phyloP scores from a whole-genome alignment of 768 basidiomycete species.

The Rhodotorula diobovata region DNA sequence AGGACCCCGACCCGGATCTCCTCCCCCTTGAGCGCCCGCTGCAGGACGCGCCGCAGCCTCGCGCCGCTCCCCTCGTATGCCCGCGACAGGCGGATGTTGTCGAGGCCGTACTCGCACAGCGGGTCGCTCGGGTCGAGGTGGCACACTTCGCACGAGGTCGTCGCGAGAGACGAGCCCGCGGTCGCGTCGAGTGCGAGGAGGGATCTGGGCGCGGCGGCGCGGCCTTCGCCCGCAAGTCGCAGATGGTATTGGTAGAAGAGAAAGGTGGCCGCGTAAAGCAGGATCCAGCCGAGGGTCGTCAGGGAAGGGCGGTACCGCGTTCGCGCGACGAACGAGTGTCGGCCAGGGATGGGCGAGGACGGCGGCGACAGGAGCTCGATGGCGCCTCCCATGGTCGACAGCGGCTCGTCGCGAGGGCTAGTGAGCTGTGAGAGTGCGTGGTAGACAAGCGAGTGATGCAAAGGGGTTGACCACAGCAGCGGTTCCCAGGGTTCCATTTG shows the following conservation, averaged over 20 bases:
- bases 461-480: no score
- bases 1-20: constrained; percentile 35
- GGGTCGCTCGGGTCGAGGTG: constrained; percentile 23
- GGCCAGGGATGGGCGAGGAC: neutral
- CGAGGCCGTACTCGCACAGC: constrained; percentile 38
- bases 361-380: neutral
- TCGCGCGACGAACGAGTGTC: neutral
- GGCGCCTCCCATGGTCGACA: neutral
- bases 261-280: neutral
- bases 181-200: neutral
- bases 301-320: neutral
- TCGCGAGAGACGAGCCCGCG: neutral
- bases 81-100: constrained; percentile 33
- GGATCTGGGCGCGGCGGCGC: neutral
- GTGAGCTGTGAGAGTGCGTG: neutral
- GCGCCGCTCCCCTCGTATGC: constrained; percentile 39
- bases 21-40: constrained; percentile 39
- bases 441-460: neutral
- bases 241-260: neutral
- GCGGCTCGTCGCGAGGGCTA: no score
- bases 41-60: constrained; percentile 35
- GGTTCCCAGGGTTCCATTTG: no score
- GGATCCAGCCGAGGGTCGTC: neutral
- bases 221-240: no score
- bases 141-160: constrained; percentile 28